Percentiles rank a stretch among this genome's conserved stretches.
phyloP scores from a whole-genome alignment of 768 basidiomycete species.

The Tulasnella sp. region DNA sequence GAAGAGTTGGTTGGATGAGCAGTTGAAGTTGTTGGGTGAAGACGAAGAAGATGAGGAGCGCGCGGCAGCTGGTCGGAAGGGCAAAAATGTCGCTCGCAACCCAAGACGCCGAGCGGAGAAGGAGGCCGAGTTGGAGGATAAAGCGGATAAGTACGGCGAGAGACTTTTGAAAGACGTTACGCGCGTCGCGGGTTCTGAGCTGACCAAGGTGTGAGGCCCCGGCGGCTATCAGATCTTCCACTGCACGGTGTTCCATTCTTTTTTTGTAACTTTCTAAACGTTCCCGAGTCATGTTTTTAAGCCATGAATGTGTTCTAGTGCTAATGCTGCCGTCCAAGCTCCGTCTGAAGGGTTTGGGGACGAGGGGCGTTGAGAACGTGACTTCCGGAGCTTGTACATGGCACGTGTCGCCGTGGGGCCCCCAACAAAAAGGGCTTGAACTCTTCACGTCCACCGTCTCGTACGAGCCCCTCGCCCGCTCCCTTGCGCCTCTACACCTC shows the following conservation, averaged over 20 bases:
- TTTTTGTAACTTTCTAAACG: background rate
- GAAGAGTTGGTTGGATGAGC: constrained; percentile 28
- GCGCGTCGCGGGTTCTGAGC: constrained; percentile 16
- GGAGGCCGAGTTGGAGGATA: constrained; percentile 2
- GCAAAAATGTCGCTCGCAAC: constrained; percentile 21
- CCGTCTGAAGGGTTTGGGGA: too few species aligned
- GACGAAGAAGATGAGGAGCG: constrained; percentile 28
- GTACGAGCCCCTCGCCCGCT: background rate
- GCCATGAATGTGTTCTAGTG: background rate
- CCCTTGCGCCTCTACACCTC: background rate
- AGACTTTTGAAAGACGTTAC: constrained; percentile 25
- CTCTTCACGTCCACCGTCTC: too few species aligned
- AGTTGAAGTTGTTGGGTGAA: constrained; percentile 14
- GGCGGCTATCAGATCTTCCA: background rate
- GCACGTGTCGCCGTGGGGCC: background rate
- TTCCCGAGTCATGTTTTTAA: background rate
- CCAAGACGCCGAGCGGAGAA: constrained; percentile 2
- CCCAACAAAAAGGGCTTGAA: too few species aligned
- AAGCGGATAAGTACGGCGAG: constrained; percentile 24
- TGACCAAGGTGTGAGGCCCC: constrained; percentile 11
- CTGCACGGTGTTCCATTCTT: background rate
- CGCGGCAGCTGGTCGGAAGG: background rate
- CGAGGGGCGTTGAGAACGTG: too few species aligned
- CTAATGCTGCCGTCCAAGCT: background rate
- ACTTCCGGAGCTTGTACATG: background rate